phyloP scores from a whole-genome alignment of 2,329 filamentous ascomycete genomes.

The Teratosphaeria epicoccoides region DNA sequence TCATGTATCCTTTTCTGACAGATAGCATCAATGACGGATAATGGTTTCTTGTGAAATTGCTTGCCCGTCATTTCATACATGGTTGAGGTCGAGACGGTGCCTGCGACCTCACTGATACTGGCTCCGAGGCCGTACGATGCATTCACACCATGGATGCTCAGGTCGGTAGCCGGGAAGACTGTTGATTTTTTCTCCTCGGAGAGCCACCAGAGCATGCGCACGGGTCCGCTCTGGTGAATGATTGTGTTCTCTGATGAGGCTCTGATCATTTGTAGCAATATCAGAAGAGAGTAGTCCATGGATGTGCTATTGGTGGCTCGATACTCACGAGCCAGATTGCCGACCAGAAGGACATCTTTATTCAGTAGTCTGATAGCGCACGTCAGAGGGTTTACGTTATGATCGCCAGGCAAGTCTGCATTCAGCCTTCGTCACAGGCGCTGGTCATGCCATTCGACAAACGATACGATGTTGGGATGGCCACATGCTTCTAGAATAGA shows the following conservation, averaged over 20 bases:
- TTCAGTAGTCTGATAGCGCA: background rate
- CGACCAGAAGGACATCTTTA: conserved; percentile 50
- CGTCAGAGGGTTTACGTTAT: too few relatives aligned
- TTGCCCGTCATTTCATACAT: background rate
- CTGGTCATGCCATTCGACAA: too few relatives aligned
- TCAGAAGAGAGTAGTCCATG: conserved; percentile 4
- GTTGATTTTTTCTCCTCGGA: conserved; percentile 43
- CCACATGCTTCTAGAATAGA: conserved; percentile 13
- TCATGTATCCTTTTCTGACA: background rate
- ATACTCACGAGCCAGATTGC: conserved; percentile 22
- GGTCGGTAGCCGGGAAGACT: conserved; percentile 50
- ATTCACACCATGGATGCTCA: conserved; percentile 31
- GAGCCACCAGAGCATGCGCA: conserved; percentile 69
- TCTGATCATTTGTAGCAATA: conserved; percentile 56
- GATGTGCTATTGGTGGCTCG: background rate
- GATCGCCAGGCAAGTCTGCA: too few relatives aligned
- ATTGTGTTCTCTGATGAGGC: conserved; percentile 35
- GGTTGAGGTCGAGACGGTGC: background rate
- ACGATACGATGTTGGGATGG: background rate
- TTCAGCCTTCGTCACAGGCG: too few relatives aligned
- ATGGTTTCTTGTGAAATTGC: background rate
- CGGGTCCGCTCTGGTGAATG: conserved; percentile 64
- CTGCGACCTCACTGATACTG: conserved; percentile 1
- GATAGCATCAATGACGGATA: background rate
- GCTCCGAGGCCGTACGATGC: conserved; percentile 45